phyloP scores from a whole-genome alignment of 768 basidiomycete species.

The Tephrocybe sp. region DNA sequence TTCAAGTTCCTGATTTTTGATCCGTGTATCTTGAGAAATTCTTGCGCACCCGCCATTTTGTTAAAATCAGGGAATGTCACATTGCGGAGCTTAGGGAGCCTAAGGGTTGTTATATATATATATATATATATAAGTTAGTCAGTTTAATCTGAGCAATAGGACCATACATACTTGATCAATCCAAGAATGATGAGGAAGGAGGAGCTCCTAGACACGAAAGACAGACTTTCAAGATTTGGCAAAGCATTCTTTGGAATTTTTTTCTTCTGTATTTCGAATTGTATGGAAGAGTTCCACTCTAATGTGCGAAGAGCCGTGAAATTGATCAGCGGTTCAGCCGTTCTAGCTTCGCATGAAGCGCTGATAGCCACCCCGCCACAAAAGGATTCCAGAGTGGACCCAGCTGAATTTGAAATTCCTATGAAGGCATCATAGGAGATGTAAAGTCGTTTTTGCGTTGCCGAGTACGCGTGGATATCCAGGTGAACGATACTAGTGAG shows the following conservation, averaged over 20 bases:
- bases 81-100: neutral
- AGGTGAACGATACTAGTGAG: neutral
- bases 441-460: neutral
- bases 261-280: neutral
- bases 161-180: too few species aligned
- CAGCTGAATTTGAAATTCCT: neutral
- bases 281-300: neutral
- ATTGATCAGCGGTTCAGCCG: neutral
- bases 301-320: neutral
- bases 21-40: too few species aligned
- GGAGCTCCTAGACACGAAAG: neutral
- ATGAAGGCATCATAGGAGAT: neutral
- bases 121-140: too few species aligned
- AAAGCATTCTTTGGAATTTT: neutral
- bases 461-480: neutral
- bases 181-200: neutral
- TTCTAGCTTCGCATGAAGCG: neutral
- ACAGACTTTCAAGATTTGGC: neutral
- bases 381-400: neutral
- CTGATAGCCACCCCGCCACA: neutral
- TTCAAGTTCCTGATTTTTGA: too few species aligned
- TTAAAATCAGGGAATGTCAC: too few species aligned
- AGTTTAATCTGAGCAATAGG: too few species aligned
- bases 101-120: too few species aligned
- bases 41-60: too few species aligned